Percentiles rank a stretch among this genome's conserved stretches.
These are phyloP conservation scores for Panaeolus papilionaceus DNA, from an alignment of 768 basidiomycete species.

Conservation along the genomic window DNA sequence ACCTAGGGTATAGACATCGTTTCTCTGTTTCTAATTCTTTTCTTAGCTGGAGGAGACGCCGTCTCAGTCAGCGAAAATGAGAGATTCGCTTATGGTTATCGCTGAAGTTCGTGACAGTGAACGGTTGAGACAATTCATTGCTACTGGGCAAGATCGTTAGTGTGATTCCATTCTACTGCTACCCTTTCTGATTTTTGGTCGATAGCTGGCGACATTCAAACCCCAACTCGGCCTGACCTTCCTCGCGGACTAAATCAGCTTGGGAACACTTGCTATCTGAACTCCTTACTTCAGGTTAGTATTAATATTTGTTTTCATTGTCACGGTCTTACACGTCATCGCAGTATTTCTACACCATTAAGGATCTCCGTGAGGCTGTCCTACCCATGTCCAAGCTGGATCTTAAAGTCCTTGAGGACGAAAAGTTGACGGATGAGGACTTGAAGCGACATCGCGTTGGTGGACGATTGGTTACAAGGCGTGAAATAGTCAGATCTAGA, in stretches of 20 bases:
- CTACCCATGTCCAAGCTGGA: constrained; percentile 60
- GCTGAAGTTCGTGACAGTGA: constrained; percentile 77
- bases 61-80: constrained; percentile 69
- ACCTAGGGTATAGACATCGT: not conserved
- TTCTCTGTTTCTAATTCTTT: constrained; percentile 17
- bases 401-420: constrained; percentile 63
- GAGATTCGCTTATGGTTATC: constrained; percentile 74
- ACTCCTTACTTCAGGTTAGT: constrained; percentile 74
- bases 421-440: constrained; percentile 81
- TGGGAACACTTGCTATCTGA: constrained; percentile 89
- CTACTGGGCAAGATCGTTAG: constrained; percentile 80
- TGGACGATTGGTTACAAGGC: constrained; percentile 79
- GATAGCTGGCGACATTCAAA: constrained; percentile 69
- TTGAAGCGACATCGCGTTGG: constrained; percentile 86
- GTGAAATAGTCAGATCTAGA: constrained; percentile 84
- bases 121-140: constrained; percentile 68
- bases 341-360: constrained; percentile 98
- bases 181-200: constrained; percentile 16
- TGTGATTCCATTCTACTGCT: constrained; percentile 24
- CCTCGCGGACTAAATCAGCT: constrained; percentile 89
- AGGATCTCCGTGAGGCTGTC: constrained; percentile 82
- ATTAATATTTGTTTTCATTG: constrained; percentile 7
- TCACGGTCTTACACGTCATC: constrained; percentile 5
- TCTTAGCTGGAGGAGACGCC: constrained; percentile 75
- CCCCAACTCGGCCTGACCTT: constrained; percentile 63